Percentiles rank a stretch among this genome's conserved stretches.
Evolutionary conservation across 2,329 filamentous ascomycete species (phyloP).

Genomic region (Simplicillium aogashimaense): DNA sequence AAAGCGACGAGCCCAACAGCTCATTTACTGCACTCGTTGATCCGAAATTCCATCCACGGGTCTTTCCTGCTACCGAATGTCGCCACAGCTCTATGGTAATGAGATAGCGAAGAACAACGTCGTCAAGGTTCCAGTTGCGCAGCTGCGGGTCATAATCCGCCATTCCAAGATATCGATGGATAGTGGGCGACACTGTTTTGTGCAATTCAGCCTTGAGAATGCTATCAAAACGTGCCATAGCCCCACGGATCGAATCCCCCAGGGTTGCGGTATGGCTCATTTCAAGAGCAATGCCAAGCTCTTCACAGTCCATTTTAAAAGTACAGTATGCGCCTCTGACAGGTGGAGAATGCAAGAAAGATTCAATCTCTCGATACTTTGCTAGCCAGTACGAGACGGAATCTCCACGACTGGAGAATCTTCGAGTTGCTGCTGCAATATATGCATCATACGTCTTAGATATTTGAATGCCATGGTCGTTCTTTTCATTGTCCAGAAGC

Average conservation of each 20-base stretch:
- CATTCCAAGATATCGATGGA: too few species aligned
- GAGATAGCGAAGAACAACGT: too few species aligned
- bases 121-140: too few species aligned
- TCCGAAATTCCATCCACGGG: constrained; percentile 3
- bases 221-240: background rate
- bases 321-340: constrained; percentile 13
- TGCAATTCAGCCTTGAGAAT: too few species aligned
- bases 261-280: background rate
- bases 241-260: too few species aligned
- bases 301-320: constrained; percentile 4
- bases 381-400: background rate
- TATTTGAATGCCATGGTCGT: too few species aligned
- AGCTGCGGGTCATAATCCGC: too few species aligned
- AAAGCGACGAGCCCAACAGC: constrained; percentile 3
- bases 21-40: background rate
- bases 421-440: too few species aligned
- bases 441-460: too few species aligned
- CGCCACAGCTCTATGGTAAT: background rate
- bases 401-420: background rate
- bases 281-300: background rate
- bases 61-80: background rate
- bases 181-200: too few species aligned
- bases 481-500: too few species aligned
- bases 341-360: constrained; percentile 16
- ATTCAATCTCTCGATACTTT: constrained; percentile 10